Base-by-base conservation (phyloP, 768 basidiomycete genomes). In the Russula vinacea region DNA sequence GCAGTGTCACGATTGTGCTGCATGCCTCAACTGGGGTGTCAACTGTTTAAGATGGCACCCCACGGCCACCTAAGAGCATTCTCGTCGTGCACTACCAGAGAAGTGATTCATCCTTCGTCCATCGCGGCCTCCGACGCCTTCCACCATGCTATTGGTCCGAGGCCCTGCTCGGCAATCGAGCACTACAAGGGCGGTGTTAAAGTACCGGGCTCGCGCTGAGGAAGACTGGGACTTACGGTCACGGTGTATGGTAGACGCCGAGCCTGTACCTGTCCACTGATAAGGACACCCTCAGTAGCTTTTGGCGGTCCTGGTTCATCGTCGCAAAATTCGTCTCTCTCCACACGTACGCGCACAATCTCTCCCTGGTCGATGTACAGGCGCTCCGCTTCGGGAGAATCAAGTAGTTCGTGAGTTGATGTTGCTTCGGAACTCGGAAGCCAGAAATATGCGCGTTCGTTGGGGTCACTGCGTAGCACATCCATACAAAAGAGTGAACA, bases 381-480 rank as follows among this genome's bases (percentile, higher is more conserved):
- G 6, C 90, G 82, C 33, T 85, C 84, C 6, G 80, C 62, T 0
- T 82, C 74, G 0, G 86, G 79, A 0, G 87, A 86, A 71, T 91
- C 88, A 47, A 93, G 83, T 24, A 92, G 80, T 50, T 87, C 85
- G 64, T 83, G 81, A 3, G 81, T 76, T 7, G 79, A 74, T 2
- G 79, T 81, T 3, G 80, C 76, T 55, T 82, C 78, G 42, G 75
- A 68, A 57, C 83, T 83, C 14, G 90, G 86, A 7, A 92, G 75
- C 90, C 90, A 92, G 78, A 93, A 93, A 71, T 90, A 84, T 1
- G 88, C 84, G 39, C 89, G 88, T 73, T 92, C 88, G 71, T 90
- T 90, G 6, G 89, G 81, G 68, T 93, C 92, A 61, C 90, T 92
- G 69, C 3, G 33, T 13, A 33, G 35, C 14, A 35, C 16, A 47